Evolutionary conservation across 805 yeast species (phyloP).

Genomic region (Candida multigemmis): DNA sequence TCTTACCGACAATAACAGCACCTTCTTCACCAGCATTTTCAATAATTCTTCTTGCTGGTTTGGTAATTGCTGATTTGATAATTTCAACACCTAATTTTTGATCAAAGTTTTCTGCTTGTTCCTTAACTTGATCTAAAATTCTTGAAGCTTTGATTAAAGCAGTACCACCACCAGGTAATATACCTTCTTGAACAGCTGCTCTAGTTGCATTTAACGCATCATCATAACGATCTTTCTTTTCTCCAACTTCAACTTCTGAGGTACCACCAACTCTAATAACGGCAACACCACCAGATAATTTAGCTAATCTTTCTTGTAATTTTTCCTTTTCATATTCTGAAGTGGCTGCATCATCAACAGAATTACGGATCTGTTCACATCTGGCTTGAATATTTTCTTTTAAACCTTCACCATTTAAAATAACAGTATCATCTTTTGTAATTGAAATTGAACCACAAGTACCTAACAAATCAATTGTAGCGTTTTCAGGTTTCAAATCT

Average conservation of each 20-base stretch:
- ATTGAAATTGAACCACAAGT: conserved; percentile 85
- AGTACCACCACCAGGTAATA: conserved; percentile 99
- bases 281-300: conserved; percentile 97
- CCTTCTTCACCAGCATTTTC: conserved; percentile 98
- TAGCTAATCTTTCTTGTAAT: conserved; percentile 94
- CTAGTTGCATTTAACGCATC: conserved; percentile 98
- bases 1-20: conserved; percentile 89
- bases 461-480: conserved; percentile 84
- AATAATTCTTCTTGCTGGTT: conserved; percentile 92
- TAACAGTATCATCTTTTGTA: conserved; percentile 92
- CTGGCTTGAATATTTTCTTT: conserved; percentile 75
- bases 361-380: conserved; percentile 87
- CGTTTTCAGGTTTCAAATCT: conserved; percentile 92
- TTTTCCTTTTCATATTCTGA: conserved; percentile 93
- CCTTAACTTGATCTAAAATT: conserved; percentile 58
- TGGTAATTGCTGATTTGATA: conserved; percentile 84
- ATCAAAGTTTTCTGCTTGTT: conserved; percentile 74
- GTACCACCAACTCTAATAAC: conserved; percentile 96
- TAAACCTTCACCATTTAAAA: conserved; percentile 86
- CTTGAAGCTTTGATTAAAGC: conserved; percentile 90
- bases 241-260: conserved; percentile 96
- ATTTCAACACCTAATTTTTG: conserved; percentile 93
- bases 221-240: conserved; percentile 98
- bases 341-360: conserved; percentile 66
- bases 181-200: conserved; percentile 98